Evolutionary conservation across 2,329 filamentous ascomycete species (phyloP), one percentile per base, ranked within the genome.

Genomic region (Diplodia scrobiculata): DNA sequence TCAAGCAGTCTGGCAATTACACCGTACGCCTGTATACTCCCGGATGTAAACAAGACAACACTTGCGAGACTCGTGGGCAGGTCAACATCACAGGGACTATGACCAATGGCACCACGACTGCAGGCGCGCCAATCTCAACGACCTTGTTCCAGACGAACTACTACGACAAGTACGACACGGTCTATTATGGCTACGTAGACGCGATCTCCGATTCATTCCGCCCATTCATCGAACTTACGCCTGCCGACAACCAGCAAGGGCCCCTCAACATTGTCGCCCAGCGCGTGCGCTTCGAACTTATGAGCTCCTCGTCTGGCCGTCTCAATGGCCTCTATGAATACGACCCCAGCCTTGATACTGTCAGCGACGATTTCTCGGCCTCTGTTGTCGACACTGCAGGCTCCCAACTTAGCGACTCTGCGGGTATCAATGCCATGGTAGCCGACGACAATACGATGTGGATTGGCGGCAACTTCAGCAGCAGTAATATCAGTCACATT

Each of bases 141-240:
- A 84, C 85, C 0, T 80, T 97, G 7, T 96, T 86, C 75, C 95
- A 99, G 78, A 97, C 93, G 19, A 99, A 99, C 79, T 86, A 96
- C 75, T 96, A 89, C 76, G 94, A 98, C 81, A 99, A 99, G 78
- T 98, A 96, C 74, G 95, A 99, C 74, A 88, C 91, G 71, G 88
- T 99, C 67, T 97, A 92, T 78, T 90, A 89, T 70, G 95, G 93
- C 54, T 87, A 87, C 70, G 87, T 99, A 64, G 92, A 98, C 74
- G 88, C 88, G 64, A 87, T 85, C 63, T 89, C 86, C 10, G 81
- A 80, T 68, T 85, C 84, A 21, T 97, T 97, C 82, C 88, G 88
- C 50, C 92, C 94, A 14, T 86, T 86, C 4, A 87, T 99, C 63
- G 96, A 90, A 0, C 80, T 99, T 52, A 84, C 87, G 0, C 90